Percentiles rank a stretch among this genome's conserved stretches.
These are phyloP conservation scores for Colletotrichum navitas DNA, from an alignment of 2,329 filamentous ascomycete species.

Conservation along the genomic window DNA sequence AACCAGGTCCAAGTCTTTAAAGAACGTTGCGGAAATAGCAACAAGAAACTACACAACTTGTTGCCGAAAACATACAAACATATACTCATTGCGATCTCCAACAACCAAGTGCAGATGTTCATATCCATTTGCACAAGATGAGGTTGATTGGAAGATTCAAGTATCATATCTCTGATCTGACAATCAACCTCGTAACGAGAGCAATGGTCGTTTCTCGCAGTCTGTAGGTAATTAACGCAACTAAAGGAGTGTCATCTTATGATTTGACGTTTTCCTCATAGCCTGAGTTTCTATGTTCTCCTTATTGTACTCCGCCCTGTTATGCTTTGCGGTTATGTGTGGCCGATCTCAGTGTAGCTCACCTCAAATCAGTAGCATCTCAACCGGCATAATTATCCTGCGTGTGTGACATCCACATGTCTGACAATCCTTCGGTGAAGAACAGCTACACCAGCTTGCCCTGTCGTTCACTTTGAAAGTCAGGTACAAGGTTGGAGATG, in stretches of 20 bases:
- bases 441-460: too few species aligned
- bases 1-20: not conserved
- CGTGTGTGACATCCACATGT: not conserved
- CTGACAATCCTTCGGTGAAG: not conserved
- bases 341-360: not conserved
- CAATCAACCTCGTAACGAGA: not conserved
- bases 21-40: not conserved
- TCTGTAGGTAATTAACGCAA: too few species aligned
- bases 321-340: not conserved
- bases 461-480: not conserved
- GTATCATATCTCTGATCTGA: too few species aligned
- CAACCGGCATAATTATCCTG: not conserved
- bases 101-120: not conserved
- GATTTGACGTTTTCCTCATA: not conserved
- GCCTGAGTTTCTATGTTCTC: too few species aligned
- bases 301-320: too few species aligned
- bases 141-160: not conserved
- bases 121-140: too few species aligned
- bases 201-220: too few species aligned
- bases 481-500: not conserved
- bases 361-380: not conserved
- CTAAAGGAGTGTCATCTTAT: not conserved
- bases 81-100: not conserved
- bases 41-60: not conserved
- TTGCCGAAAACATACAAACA: not conserved